phyloP scores from a whole-genome alignment of 2,329 filamentous ascomycete species.

The Endocalyx cinctus region DNA sequence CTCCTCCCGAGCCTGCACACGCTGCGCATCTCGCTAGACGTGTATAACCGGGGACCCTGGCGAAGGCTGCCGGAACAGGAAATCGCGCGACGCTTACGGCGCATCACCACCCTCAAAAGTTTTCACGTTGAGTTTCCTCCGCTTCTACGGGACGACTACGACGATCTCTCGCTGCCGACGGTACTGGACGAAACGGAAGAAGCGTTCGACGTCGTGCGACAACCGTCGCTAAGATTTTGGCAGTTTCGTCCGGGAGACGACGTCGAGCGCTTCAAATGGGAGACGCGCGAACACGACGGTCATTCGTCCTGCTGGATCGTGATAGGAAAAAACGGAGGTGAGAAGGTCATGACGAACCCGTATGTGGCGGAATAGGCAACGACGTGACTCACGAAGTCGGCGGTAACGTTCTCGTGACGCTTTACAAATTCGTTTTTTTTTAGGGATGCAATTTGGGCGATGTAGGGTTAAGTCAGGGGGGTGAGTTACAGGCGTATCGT shows the following conservation, averaged over 20 bases:
- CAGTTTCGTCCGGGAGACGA: constrained; percentile 24
- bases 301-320: constrained; percentile 20
- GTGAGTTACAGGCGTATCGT: no score
- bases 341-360: constrained; percentile 20
- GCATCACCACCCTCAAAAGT: constrained; percentile 14
- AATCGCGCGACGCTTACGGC: constrained; percentile 13
- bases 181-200: neutral
- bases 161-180: constrained; percentile 18
- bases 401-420: neutral
- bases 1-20: constrained; percentile 19
- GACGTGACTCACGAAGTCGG: neutral
- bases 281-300: constrained; percentile 14
- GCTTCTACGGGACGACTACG: no score
- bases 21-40: constrained; percentile 24
- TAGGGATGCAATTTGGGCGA: no score
- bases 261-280: constrained; percentile 25
- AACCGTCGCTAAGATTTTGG: constrained; percentile 24
- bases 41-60: constrained; percentile 26
- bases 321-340: constrained; percentile 14
- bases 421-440: neutral
- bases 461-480: no score
- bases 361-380: constrained; percentile 16
- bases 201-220: constrained; percentile 18
- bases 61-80: constrained; percentile 22
- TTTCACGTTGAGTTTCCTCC: constrained; percentile 25